Evolutionary conservation across 441 rosid genomes (phyloP), one percentile per base, ranked within the genome.

Genomic region (Populus tomentosa): DNA sequence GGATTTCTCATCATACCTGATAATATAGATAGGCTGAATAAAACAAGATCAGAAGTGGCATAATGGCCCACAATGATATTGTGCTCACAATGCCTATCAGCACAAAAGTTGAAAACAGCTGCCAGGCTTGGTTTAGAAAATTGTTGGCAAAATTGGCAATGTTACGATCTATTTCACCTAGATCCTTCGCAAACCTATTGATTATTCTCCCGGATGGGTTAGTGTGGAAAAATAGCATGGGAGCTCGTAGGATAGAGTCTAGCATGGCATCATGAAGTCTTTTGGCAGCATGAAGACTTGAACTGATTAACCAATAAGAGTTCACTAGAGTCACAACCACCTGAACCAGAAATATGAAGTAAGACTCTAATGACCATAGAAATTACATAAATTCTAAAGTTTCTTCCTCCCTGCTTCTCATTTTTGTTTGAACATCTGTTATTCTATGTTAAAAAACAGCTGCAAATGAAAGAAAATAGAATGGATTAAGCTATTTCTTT

Each of bases 41-140:
- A 85, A 97, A 97, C 79, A 94, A 84, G 87, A 92, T 86, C 74
- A 97, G 89, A 72, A 92, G 97, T 38, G 99, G 99, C 99, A 94
- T 85, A 78, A 93, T 90, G 75, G 95, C 98, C 98, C 99, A 97
- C 73, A 97, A 76, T 67, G 99, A 97, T 75, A 94, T 87, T 24
- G 93, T 88, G 94, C 94, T 97, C 82, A 97, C 89, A 0, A 85
- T 83, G 71, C 97, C 98, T 74, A 94, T 97, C 78, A 97, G 89
- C 53, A 86, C 89, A 84, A 97, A 94, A 56, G 98, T 92, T 10
- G 99, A 92, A 84, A 97, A 91, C n/a, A 97, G 94, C 88, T 94
- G 98, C 93, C 91, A 93, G 46, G 91, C 78, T 85, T 85, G 96
- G 71, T 83, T 88, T 85, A 94, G 83, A 80, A 92, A 92, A 88